Base-by-base conservation (phyloP, 1,284 basidiomycete species). In the Afroboletus lepidellus region DNA sequence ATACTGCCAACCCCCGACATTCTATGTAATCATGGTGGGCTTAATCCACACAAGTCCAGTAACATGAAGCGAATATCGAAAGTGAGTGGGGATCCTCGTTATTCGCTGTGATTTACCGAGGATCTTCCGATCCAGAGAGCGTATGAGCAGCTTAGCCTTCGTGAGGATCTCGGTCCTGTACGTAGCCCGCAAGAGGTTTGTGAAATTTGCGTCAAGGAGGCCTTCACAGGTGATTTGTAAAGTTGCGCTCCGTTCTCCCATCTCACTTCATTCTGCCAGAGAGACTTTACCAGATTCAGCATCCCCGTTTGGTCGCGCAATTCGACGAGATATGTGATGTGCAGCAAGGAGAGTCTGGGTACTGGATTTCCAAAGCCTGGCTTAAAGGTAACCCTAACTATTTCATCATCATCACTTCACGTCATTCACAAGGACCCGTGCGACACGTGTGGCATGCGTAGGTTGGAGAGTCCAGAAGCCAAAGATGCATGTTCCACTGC, bases 331-430 rank as follows among this genome's bases (percentile, higher is more conserved):
- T 82, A 6, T 73, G 74, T 45, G 70, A 75, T 32, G 66, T 74
- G 5, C 71, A 71, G 20, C 72, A 73, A 18, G 75, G 76, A 46
- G 69, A 71, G 27, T 57, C 62, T n/a, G 79, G 80, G 12, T 84
- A 76, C 62, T 90, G 85, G 84, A 81, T 92, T 60, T 91, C 90
- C 2, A 89, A 85, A 61, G 64, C 70, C 12, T 92, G 90, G 90
- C 64, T 89, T 5, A 86, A 78, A 78, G 89, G 90, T 87, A 57
- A 50, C 56, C 36, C 47, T 45, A 30, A 20, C 30, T 21, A 48
- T 46, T 57, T 29, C 41, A 58, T 48, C 52, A 41, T 13, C 54
- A 51, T 54, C 39, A 39, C 1, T 41, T 52, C 32, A 41, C 44
- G 29, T 50, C 53, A 53, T 53, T 64, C 53, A 58, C 39, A 37